Evolutionary conservation across 1,284 basidiomycete species (phyloP), one percentile per base, ranked within the genome.

Genomic region (Cryptococcus jaspeensis): DNA sequence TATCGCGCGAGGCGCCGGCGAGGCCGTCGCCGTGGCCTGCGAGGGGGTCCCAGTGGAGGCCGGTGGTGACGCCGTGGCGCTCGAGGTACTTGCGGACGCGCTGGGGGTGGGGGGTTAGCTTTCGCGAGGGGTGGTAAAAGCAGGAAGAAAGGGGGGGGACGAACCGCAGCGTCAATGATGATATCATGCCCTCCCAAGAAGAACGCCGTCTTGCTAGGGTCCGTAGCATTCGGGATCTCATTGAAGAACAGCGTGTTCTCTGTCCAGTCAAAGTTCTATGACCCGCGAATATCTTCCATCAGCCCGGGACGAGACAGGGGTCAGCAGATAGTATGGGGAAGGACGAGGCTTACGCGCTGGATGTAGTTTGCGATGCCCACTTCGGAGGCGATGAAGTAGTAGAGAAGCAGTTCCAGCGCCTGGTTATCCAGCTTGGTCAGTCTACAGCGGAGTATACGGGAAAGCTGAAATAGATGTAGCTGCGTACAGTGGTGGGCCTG

Each of bases 181-280:
- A 82, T 81, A 65, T 95, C 92, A 62, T 85, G 83, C 0, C 87
- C 89, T 22, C 90, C 89, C 15, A 95, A 79, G 63, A 93, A 82
- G 72, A 90, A 87, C 52, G 87, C 72, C 4, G 78, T 76, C 54
- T 68, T 69, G 11, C 57, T 54, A 65, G 15, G 84, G 81, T 76
- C 84, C 81, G 53, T 77, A 13, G 86, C 85, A 66, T 88, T 82
- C 0, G 90, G 90, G 43, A 94, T 92, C 65, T 94, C 89, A 73
- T 92, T 89, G 59, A 85, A 88, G 84, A 88, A 94, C 13, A 95
- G 80, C 6, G 89, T 87, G 71, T 95, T 95, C n/a, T 87, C 84
- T 35, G 85, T 81, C 91, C 90, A 93, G 68, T 80, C 71, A 56
- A 77, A 78, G 61, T 76, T 65, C 56, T 74, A 41, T 23, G 28